phyloP scores from a whole-genome alignment of 768 basidiomycete genomes.

The Russula abietina region DNA sequence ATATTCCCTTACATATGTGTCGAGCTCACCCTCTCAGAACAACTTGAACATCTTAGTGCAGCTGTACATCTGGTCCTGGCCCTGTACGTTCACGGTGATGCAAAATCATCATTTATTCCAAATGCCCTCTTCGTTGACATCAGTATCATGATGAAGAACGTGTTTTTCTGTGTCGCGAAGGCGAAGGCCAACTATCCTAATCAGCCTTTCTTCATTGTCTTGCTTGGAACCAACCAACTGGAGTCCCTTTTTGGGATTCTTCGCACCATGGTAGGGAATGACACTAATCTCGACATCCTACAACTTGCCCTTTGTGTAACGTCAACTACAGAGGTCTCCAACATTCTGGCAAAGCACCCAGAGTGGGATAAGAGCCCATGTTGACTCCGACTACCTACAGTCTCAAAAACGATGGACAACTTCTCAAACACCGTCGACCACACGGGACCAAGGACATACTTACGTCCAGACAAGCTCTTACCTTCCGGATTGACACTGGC shows the following conservation, averaged over 20 bases:
- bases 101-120: slow-evolving; percentile 28
- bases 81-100: slow-evolving; percentile 12
- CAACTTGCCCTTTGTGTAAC: slow-evolving; percentile 3
- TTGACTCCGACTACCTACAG: not conserved
- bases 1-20: not conserved
- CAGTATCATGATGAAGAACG: slow-evolving; percentile 33
- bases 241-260: slow-evolving; percentile 19
- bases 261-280: slow-evolving; percentile 1
- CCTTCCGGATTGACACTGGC: not conserved
- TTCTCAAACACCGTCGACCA: not conserved
- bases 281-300: not conserved
- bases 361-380: not conserved
- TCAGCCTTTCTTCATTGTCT: slow-evolving; percentile 23
- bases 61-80: slow-evolving; percentile 4
- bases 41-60: not conserved
- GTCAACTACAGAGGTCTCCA: not conserved
- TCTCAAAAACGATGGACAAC: not conserved
- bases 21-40: not conserved
- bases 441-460: not conserved
- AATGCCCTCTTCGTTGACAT: slow-evolving; percentile 31
- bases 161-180: not conserved
- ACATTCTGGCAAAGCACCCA: not conserved
- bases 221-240: slow-evolving; percentile 27
- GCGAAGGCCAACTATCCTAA: slow-evolving; percentile 26
- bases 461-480: not conserved